Evolutionary conservation across 2,329 filamentous ascomycete species (phyloP).

Genomic region (Ophiostoma quercus): DNA sequence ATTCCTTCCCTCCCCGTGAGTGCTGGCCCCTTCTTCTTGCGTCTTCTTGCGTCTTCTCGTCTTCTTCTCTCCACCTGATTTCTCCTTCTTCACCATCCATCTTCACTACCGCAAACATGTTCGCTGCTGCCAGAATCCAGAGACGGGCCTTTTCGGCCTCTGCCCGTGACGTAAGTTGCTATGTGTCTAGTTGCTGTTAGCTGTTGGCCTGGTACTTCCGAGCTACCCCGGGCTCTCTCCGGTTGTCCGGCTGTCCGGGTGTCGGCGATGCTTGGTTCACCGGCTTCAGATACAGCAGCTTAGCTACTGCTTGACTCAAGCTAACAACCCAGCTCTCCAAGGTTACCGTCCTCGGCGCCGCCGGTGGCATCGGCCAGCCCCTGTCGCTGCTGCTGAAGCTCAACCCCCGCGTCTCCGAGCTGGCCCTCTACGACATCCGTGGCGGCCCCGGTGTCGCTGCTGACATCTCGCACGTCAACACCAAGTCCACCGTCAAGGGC

Average conservation of each 20-base stretch:
- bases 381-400: constrained; percentile 97
- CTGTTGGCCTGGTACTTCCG: background rate
- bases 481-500: constrained; percentile 89
- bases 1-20: constrained; percentile 7
- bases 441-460: constrained; percentile 94
- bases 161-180: constrained; percentile 62
- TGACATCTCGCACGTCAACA: constrained; percentile 98
- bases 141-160: constrained; percentile 77
- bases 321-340: constrained; percentile 64
- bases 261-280: background rate
- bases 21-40: constrained; percentile 21
- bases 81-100: constrained; percentile 8
- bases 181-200: background rate
- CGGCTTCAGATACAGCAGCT: too few species aligned
- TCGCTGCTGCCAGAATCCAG: constrained; percentile 65
- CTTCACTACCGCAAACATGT: constrained; percentile 55
- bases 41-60: constrained; percentile 20
- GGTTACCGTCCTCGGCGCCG: constrained; percentile 93
- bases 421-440: constrained; percentile 97
- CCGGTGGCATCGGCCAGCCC: constrained; percentile 97
- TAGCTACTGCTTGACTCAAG: constrained; percentile 9
- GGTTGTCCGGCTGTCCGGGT: background rate
- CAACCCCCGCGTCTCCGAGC: constrained; percentile 88
- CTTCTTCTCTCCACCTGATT: constrained; percentile 13
- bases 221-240: background rate